Base-by-base conservation (phyloP, 768 basidiomycete species). In the Amanita subjunquillea region DNA sequence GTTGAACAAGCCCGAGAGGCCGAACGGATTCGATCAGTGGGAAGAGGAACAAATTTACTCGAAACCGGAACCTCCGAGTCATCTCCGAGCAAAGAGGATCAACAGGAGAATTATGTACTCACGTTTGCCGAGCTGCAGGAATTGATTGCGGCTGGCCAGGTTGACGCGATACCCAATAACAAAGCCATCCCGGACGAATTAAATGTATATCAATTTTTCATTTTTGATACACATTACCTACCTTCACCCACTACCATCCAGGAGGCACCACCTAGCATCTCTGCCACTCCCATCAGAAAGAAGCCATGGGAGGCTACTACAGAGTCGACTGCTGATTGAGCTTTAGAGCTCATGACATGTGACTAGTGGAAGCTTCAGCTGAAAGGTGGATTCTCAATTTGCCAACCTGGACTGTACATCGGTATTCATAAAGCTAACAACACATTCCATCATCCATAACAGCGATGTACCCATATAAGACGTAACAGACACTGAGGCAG, bases 141-240 rank as follows among this genome's bases (percentile, higher is more conserved):
- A 34, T 69, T 91, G 54, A 85, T 91, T 54, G 79, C 86, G 58
- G 71, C 83, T 17, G 87, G 87, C 15, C 79, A 74, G 56, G 76
- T 79, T 3, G 84, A 87, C 57, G 67, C 81, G 61, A 87, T 91
- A 36, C 88, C 88, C 1, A 85, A 90, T 59, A 91, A 89, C 62
- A 86, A 82, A 57, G 55, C 73, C 50, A 87, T 91, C 42, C 80
- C 83, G 0, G 72, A 83, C n/a, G 68, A 62, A 2, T 58, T 90
- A 34, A 86, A 83, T 67, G 88, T 87, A 60, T 56, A 78, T 63
- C 34, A 32, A 20, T 46, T 50, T 54, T 50, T 38, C 36, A 17
- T 17, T 17, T 17, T 17, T 17, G n/a, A 27, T 38, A 56, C 37
- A 51, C 20, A 48, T 34, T 40, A 49, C 38, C 34, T 27, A 10